A percentile compares a stretch with the other conserved stretches of the same genome.
Conservation (phyloP, 2,329 filamentous ascomycete genomes). For the Fusarium sp. region DNA sequence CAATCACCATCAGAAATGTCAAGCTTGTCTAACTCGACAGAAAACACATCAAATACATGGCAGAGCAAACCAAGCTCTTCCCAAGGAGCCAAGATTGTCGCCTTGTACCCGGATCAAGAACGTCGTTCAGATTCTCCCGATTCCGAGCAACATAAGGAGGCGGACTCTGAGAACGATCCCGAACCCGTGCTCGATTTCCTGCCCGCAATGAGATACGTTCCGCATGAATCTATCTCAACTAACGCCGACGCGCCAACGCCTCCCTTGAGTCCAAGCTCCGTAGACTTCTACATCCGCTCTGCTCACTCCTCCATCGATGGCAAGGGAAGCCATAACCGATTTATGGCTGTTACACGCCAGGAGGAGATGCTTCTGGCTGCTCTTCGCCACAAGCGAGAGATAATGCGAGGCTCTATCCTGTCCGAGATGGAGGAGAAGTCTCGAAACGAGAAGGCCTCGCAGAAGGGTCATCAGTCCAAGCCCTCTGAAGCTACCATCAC, state of each 20-base stretch:
- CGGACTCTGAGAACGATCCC: constrained; percentile 22
- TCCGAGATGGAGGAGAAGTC: constrained; percentile 54
- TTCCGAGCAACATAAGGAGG: constrained; percentile 29
- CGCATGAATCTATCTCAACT: constrained; percentile 38
- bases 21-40: constrained; percentile 53
- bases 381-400: constrained; percentile 65
- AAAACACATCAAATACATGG: constrained; percentile 49
- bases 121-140: constrained; percentile 40
- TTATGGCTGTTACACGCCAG: constrained; percentile 68
- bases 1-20: constrained; percentile 46
- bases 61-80: constrained; percentile 48
- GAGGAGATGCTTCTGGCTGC: constrained; percentile 69
- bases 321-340: constrained; percentile 50
- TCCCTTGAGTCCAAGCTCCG: constrained; percentile 63
- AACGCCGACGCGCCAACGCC: constrained; percentile 59
- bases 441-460: constrained; percentile 13
- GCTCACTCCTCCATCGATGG: constrained; percentile 52
- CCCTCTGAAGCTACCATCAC: constrained; percentile 47
- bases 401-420: constrained; percentile 62
- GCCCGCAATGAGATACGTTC: constrained; percentile 27
- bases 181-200: constrained; percentile 30
- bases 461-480: constrained; percentile 43
- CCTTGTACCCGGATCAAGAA: constrained; percentile 49
- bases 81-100: constrained; percentile 55
- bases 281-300: constrained; percentile 60